Evolutionary conservation across 169 alveolate species (phyloP), one percentile per base, ranked within the genome.

Genomic region (Theileria parva): DNA sequence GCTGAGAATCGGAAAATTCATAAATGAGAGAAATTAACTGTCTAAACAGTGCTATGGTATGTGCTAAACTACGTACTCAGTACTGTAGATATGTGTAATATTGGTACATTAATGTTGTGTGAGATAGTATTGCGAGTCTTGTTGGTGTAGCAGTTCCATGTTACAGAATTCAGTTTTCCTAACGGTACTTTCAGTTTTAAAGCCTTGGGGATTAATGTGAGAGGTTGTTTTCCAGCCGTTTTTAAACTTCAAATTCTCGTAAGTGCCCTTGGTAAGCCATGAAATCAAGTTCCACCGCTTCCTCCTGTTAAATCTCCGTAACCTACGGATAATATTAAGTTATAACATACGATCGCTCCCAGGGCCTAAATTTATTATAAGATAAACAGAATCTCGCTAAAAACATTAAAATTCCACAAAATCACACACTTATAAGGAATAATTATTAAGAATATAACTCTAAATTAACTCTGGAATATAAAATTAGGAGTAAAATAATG

Each of bases 321-420:
- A 64, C 66, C 91, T 85, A 51, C 21, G 48, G 23, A 17, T 11
- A 1, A 19, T 0, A 30, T 0, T 17, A 23, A 37, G 44, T 32
- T 5, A 6, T 13, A 30, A 51, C 91, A 28, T 65, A 85, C 91
- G 91, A 85, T 23, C 74, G 44, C 74, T 85, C 91, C 91, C 91
- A 85, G 17, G 50, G 75, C 74, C 87, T 57, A 27, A 51, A 59
- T 39, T 74, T 72, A 25, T 76, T 19, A 37, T 50, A 63, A 61
- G 55, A 81, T 13, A 39, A 48, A 30, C 74, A 74, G 7, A 30
- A 17, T 27, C 68, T 63, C 25, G 84, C 15, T 27, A 27, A 12
- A 21, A 67, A 67, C 65, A 67, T 61, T 21, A 25, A 19, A 61
- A n/a, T 25, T 13, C 23, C n/a, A n/a, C n/a, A n/a, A n/a, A n/a